These are phyloP conservation scores for Centaurea solstitialis DNA, from an alignment of 129 eudicot species.

Conservation along the genomic window DNA sequence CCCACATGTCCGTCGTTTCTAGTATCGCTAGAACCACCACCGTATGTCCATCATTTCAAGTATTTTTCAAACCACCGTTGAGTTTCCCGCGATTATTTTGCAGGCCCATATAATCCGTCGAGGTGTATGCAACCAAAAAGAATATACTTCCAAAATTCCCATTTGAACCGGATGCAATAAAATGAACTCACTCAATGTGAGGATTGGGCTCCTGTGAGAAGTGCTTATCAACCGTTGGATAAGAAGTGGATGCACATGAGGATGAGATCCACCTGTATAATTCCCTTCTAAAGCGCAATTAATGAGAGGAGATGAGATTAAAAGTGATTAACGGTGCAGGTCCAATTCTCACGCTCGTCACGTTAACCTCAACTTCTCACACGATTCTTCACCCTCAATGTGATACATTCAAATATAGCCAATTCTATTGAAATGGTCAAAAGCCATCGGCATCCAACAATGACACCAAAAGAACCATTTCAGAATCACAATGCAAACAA, in stretches of 20 bases:
- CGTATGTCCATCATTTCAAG: neutral
- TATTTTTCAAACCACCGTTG: neutral
- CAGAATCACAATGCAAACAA: neutral
- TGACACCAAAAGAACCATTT: neutral
- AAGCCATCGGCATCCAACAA: neutral
- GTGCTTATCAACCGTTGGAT: too few relatives aligned
- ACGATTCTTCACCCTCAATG: neutral
- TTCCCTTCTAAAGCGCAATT: too few relatives aligned
- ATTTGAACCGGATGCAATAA: neutral
- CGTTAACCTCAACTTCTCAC: too few relatives aligned
- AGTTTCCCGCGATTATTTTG: too few relatives aligned
- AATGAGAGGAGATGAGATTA: too few relatives aligned
- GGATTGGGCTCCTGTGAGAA: too few relatives aligned
- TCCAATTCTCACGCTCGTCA: too few relatives aligned
- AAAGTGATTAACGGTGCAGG: too few relatives aligned
- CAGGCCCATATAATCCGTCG: neutral
- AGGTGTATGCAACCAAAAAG: neutral
- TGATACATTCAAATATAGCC: neutral
- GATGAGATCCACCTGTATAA: too few relatives aligned
- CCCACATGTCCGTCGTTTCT: neutral
- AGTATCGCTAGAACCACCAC: neutral
- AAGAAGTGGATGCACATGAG: too few relatives aligned
- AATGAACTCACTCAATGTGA: neutral
- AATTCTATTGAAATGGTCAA: neutral
- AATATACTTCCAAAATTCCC: neutral